Conservation (phyloP, 164 flowering plant genomes). For the Tetracentron sinense region DNA sequence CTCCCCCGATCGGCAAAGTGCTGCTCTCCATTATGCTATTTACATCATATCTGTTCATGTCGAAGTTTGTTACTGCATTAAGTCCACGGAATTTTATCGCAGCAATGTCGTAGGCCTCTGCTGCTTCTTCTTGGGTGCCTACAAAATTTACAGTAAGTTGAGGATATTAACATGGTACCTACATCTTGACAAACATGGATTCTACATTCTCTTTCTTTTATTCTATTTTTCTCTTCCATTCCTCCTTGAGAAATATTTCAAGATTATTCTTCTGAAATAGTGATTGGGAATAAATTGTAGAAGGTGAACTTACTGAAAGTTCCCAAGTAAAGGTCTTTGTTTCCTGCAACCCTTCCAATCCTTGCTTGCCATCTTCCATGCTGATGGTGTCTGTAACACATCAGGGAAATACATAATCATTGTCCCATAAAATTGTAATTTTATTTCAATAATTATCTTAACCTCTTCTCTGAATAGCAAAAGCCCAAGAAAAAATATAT, state of each 20-base stretch:
- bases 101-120: conserved; percentile 96
- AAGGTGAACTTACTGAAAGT: conserved; percentile 70
- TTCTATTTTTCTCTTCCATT: neutral
- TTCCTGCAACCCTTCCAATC: conserved; percentile 91
- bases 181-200: too few species aligned
- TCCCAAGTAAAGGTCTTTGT: conserved; percentile 89
- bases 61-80: conserved; percentile 93
- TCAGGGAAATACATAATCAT: neutral
- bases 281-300: neutral
- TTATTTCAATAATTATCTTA: too few species aligned
- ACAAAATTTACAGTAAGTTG: neutral
- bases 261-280: neutral
- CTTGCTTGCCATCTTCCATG: conserved; percentile 98
- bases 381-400: conserved; percentile 71
- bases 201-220: too few species aligned
- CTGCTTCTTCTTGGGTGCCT: conserved; percentile 99
- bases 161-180: neutral
- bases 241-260: neutral
- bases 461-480: neutral
- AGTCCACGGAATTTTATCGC: conserved; percentile 92
- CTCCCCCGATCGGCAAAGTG: conserved; percentile 74
- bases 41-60: conserved; percentile 85
- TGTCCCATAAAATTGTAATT: too few species aligned
- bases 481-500: too few species aligned
- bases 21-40: conserved; percentile 80